These are phyloP conservation scores for Epicoccum sorghinum DNA, from an alignment of 2,329 filamentous ascomycete genomes.

Conservation along the genomic window DNA sequence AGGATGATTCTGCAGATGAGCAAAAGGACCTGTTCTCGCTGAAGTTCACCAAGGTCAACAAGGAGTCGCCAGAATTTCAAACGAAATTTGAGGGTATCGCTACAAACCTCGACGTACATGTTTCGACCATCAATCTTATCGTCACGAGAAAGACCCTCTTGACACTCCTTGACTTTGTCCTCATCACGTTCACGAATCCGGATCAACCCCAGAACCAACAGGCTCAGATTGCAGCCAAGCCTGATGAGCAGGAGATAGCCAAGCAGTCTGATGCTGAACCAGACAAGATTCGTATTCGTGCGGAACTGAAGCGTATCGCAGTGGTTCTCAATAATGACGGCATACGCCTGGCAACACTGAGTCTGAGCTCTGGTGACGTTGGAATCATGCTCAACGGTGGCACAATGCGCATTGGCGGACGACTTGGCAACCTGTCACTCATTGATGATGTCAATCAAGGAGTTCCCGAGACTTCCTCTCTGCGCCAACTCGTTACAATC, in stretches of 20 bases:
- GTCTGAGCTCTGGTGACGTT: slow-evolving; percentile 89
- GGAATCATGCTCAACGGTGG: slow-evolving; percentile 85
- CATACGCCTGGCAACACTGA: slow-evolving; percentile 88
- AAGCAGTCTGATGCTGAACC: slow-evolving; percentile 52
- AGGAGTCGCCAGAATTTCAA: slow-evolving; percentile 90
- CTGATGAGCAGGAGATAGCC: slow-evolving; percentile 44
- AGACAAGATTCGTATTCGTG: slow-evolving; percentile 90
- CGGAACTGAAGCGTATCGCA: slow-evolving; percentile 90
- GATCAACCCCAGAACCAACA: slow-evolving; percentile 54
- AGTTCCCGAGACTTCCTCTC: slow-evolving; percentile 77
- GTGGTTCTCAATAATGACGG: slow-evolving; percentile 98
- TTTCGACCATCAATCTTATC: slow-evolving; percentile 95
- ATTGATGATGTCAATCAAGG: slow-evolving; percentile 94
- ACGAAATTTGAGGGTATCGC: slow-evolving; percentile 90
- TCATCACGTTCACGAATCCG: slow-evolving; percentile 83
- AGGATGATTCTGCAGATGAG: slow-evolving; percentile 71
- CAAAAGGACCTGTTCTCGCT: slow-evolving; percentile 83
- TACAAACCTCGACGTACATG: slow-evolving; percentile 85
- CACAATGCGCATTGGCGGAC: slow-evolving; percentile 85
- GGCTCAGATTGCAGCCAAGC: slow-evolving; percentile 36
- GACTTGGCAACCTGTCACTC: slow-evolving; percentile 84
- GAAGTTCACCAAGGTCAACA: slow-evolving; percentile 89
- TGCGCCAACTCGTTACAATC: slow-evolving; percentile 89
- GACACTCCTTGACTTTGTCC: slow-evolving; percentile 90
- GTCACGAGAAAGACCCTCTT: slow-evolving; percentile 92